phyloP scores from a whole-genome alignment of 164 flowering plant species.

The Magnolia kwangsiensis region DNA sequence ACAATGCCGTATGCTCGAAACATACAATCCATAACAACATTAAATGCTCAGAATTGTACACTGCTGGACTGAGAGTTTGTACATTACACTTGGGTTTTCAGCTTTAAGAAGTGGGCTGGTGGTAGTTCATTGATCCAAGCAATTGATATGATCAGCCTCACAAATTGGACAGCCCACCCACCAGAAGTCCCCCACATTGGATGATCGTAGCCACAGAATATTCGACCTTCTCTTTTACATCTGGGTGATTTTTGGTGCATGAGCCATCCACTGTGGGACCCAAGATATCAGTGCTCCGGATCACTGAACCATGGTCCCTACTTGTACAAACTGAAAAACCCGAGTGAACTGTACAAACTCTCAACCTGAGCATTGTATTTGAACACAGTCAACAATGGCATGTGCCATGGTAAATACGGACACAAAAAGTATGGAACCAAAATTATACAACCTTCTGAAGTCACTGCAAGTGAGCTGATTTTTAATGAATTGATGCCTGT shows the following conservation, averaged over 20 bases:
- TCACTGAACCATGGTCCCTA: background rate
- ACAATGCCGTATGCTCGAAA: background rate
- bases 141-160: no score
- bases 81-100: no score
- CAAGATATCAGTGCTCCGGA: background rate
- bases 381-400: background rate
- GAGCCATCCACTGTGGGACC: no score
- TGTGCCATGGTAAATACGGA: background rate
- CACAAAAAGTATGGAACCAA: background rate
- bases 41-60: no score
- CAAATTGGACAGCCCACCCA: no score
- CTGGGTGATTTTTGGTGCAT: no score
- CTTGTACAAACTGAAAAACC: background rate
- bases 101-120: no score
- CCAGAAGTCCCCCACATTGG: no score
- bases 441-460: constrained; percentile 37
- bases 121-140: no score
- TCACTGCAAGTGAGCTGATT: constrained; percentile 32
- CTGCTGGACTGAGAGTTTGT: no score
- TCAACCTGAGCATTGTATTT: background rate
- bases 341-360: background rate
- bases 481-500: constrained; percentile 57
- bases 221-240: no score
- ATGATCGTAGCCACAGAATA: no score
- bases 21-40: background rate